Base-by-base conservation (phyloP, 2,329 filamentous ascomycete species). In the Neoarthrinium moseri region DNA sequence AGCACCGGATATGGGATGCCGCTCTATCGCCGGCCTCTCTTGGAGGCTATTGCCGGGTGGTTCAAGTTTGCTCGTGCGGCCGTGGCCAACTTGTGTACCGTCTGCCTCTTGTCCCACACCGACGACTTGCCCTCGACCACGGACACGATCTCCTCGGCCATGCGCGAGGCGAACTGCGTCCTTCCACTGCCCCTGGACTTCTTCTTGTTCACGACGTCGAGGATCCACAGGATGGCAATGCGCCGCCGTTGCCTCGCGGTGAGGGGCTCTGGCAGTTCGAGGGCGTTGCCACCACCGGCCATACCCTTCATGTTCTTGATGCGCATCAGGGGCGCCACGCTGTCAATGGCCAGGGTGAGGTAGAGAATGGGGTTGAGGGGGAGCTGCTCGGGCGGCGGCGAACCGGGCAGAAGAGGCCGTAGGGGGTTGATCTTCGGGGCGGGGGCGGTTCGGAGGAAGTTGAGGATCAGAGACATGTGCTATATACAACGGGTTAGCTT, bases 361-460 rank as follows among this genome's bases (percentile, higher is more conserved):
- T 97, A 99, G 45, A 89, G 80, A 45, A 95, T 78, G 2, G 94
- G 94, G 67, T 96, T 89, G 24, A 96, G 81, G 3, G 94, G 91
- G 8, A 99, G 85, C 57, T 92, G 85, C 4, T 79, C 73, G 20
- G 88, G 75, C 2, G 91, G 88, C 2, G 91, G 89, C 2, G 85
- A 77, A 46, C 88, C 88, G 2, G 90, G 87, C 26, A 92, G 73
- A 23, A 94, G 80, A 13, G 86, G 84, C 44, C 81, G 84, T 49
- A 77, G 71, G 18, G 88, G 81, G 65, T 85, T 89, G 62, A 87
- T 75, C 51, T 80, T 84, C 15, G 94, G 94, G 11, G 91, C 80
- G 2, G 91, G 81, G 4, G 89, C 81, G 32, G 89, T 95, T 59
- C 92, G 90, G 50, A 99, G 86, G 65, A 86, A 74, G 68, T 84